Base-by-base conservation (phyloP, 2,329 filamentous ascomycete genomes). In the Xylaria sp. region DNA sequence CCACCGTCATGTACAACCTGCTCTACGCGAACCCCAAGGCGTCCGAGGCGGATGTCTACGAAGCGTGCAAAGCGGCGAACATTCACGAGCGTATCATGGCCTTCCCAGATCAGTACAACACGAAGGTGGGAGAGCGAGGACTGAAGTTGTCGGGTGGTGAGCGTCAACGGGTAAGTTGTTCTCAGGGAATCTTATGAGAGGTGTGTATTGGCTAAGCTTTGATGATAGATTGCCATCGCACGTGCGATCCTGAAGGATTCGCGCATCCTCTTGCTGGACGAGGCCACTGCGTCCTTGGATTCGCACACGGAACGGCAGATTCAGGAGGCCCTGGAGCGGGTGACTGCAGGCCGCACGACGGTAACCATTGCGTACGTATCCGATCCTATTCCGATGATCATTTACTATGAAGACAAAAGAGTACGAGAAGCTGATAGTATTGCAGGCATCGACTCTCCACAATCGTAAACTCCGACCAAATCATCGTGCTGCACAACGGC, bases 201-300 rank as follows among this genome's bases (percentile, higher is more conserved):
- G 16, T 16, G 16, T 16, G 16, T 16, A 16, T 16, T 16, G 16
- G 16, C 16, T 16, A 16, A 16, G 16, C 16, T 16, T 16, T 16
- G 1, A 16, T 3, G 18, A 54, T 34, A 75, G 74, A 70, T 82
- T 52, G 82, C 83, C 2, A 86, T 85, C 59, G 83, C 83, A 0
- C 81, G 87, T 11, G 85, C 87, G 0, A 78, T 91, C 11, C 77
- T 91, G 51, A 88, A 89, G 70, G 84, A 85, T 53, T 84, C 88
- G 0, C 85, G 85, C 55, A 84, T 91, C 57, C 79, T 91, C 30
- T 80, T 91, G 59, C 77, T 91, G 0, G 88, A 91, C 65, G 88
- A 91, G 71, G 84, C 88, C 0, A 90, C 89, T 2, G 87, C 85
- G 0, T 86, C 87, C 2, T 80, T 91, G 19, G 83, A 89, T 56